Evolutionary conservation across 805 yeast genomes (phyloP), one percentile per base, ranked within the genome.

Genomic region (Myxozyma nipponensis): DNA sequence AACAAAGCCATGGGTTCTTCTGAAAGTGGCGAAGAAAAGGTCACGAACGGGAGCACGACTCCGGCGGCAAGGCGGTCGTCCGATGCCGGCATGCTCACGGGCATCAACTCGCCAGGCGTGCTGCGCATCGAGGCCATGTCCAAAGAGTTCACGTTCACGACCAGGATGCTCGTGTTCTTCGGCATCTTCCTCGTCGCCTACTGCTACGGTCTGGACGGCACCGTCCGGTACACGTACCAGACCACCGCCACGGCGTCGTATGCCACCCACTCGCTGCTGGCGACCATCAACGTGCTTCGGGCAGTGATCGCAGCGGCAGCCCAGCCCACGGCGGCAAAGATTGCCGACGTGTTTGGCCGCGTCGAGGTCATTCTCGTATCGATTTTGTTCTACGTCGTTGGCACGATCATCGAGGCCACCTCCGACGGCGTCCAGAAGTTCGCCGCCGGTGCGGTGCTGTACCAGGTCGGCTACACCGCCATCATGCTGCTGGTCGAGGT

Each of bases 291-390:
- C 53, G 83, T 80, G 25, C 73, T 82, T 53, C 72, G 74, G 48
- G 69, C 77, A 26, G 84, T 83, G 36, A 74, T 80, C 44, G 84
- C 79, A 42, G 85, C 86, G 23, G 86, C 83, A 17, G 74, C 84
- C 3, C 84, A 80, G 62, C 81, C 84, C 2, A 72, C 78, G 3
- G 79, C 73, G 54, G 87, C 88, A 9, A 70, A 85, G 57, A 66
- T 83, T 34, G 75, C 84, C 7, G 86, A 83, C 63, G 71, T 75
- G n/a, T 81, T 81, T 61, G 89, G 89, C 15, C 77, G 89, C 63
- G 58, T 78, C 28, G 79, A 77, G 59, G 66, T 81, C 45, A 61
- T 79, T 19, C 38, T 77, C 18, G 63, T 75, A 6, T 71, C 82
- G 1, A 68, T 81, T 9, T 50, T 82, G 9, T 75, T 83, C 58